Base-by-base conservation (phyloP, 148 eudicot genomes). In the Suaeda aralocaspica region DNA sequence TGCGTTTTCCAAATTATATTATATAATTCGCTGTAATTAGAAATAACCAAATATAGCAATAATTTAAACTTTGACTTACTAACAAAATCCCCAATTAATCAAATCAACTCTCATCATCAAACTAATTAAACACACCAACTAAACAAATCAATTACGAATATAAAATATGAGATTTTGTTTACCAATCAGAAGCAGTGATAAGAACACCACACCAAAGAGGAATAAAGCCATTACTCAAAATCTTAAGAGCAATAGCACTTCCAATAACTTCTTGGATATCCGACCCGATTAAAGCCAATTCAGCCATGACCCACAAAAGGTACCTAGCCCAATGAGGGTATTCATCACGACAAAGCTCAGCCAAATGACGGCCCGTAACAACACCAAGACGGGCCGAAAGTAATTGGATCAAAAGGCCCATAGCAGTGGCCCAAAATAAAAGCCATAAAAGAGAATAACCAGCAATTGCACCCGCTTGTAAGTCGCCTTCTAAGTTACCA, bases 211-310 rank as follows among this genome's bases (percentile, higher is more conserved):
- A 84, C 99, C 99, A 95, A 69, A 95, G 97, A 14, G 99, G 99
- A 72, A 95, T 67, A 73, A 82, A 71, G 5, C 96, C 96, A 71
- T 80, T 71, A 58, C 89, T 91, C 76, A 95, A 74, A 72, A 95
- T 87, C 83, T 84, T 86, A 15, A 95, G 82, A 8, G 99, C 99
- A 82, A 95, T 95, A 11, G 99, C 99, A 75, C 99, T 95, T 0
- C 99, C 99, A 72, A 95, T 95, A 7, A 95, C 99, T 67, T 95
- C 99, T 71, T 95, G 99, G 42, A 95, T 95, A 82, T 95, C 99
- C 1, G 96, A 74, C 24, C 99, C 99, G 29, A 95, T 86, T 8
- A 95, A 69, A 0, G 99, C 99, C 16, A 91, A 6, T 71, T 95
- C 99, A 1, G 99, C 90, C 99, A 95, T 95, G 5, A 77, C 65